Percentiles rank a stretch among this genome's conserved stretches.
phyloP scores from a whole-genome alignment of 1,139 yeast species.

The Geotrichum reessii region DNA sequence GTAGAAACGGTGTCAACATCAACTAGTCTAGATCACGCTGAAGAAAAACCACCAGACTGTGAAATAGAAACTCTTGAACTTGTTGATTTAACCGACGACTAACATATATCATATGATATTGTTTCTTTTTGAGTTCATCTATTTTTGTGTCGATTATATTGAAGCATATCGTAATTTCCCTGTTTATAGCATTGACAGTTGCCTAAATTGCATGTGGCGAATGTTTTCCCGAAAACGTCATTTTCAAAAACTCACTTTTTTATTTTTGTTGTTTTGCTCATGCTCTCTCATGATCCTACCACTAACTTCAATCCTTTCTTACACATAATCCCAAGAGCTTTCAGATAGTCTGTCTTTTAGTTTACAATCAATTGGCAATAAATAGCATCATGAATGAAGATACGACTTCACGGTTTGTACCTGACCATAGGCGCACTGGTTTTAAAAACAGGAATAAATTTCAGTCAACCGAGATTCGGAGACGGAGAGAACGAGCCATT shows the following conservation, averaged over 20 bases:
- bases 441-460: slow-evolving; percentile 93
- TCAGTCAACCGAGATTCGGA: slow-evolving; percentile 91
- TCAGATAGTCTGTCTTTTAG: not conserved
- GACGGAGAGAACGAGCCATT: slow-evolving; percentile 96
- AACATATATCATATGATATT: not conserved
- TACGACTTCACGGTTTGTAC: slow-evolving; percentile 79
- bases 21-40: not conserved
- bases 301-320: not conserved
- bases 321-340: not conserved
- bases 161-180: not conserved
- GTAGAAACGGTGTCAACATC: not conserved
- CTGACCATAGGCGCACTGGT: slow-evolving; percentile 95
- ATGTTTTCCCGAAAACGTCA: not conserved
- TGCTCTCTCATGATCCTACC: not conserved
- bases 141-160: not conserved
- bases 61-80: not conserved
- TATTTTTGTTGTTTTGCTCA: not conserved
- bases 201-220: not conserved
- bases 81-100: slow-evolving; percentile 9
- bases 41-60: not conserved
- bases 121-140: not conserved
- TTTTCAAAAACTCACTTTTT: not conserved
- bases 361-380: not conserved
- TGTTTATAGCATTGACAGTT: not conserved
- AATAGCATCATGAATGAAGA: slow-evolving; percentile 62